A percentile compares a stretch with the other conserved stretches of the same genome.
Evolutionary conservation across 148 eudicot species (phyloP).

Genomic region (Chenopodium album): DNA sequence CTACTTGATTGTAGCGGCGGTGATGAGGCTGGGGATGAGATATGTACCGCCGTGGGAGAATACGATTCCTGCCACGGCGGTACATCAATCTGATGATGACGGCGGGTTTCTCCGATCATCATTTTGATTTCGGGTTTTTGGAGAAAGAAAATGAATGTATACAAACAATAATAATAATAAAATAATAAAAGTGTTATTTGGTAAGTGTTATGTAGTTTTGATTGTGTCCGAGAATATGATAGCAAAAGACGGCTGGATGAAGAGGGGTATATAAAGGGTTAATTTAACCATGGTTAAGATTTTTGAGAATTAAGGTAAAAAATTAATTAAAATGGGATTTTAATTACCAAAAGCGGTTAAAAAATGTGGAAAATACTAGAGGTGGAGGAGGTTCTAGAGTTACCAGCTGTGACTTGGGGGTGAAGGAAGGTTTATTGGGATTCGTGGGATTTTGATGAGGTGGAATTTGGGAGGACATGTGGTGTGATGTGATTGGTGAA

Average conservation of each 20-base stretch:
- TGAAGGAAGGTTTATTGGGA: neutral
- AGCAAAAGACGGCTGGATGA: conserved; percentile 9
- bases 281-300: conserved; percentile 24
- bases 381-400: conserved; percentile 22
- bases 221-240: conserved; percentile 17
- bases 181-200: neutral
- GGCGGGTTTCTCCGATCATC: conserved; percentile 48
- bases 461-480: conserved; percentile 9
- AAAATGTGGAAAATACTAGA: neutral
- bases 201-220: neutral
- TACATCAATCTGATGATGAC: conserved; percentile 30
- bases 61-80: conserved; percentile 40
- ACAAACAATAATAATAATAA: neutral
- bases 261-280: conserved; percentile 37
- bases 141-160: neutral
- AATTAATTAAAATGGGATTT: neutral
- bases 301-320: neutral
- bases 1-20: conserved; percentile 14
- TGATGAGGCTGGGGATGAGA: conserved; percentile 21
- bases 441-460: conserved; percentile 7
- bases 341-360: conserved; percentile 16
- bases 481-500: neutral
- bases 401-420: conserved; percentile 14
- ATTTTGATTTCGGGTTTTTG: conserved; percentile 12
- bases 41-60: neutral